Base-by-base conservation (phyloP, 345 rosid species). In the Nasturtium officinale region DNA sequence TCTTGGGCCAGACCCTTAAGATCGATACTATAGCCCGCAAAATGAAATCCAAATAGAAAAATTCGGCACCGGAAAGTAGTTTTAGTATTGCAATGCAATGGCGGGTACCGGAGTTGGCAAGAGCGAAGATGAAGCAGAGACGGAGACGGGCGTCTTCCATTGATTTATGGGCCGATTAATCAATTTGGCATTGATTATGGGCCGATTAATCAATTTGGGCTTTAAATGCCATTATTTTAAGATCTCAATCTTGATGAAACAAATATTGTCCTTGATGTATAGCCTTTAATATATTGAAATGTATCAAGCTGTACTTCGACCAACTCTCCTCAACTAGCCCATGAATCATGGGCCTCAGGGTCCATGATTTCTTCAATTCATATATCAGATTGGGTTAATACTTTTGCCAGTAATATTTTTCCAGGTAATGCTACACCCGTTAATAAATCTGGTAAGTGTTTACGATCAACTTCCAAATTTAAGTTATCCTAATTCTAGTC, bases 131-230 rank as follows among this genome's bases (percentile, higher is more conserved):
- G 35, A 35, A 51, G 23, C n/a, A 9, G 5, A 26, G 25, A 23
- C 25, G 25, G 2, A 23, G 55, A 29, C 53, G 16, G 37, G 17
- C 67, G 54, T 26, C 53, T 17, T 45, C 16, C 16, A 45, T 6
- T 28, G 4, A 3, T n/a, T 13, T 50, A 13, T 65, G 70, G 70
- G 47, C 70, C 47, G 25, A n/a, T n/a, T n/a, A 59, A 35, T 1
- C 0, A 1, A 2, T 20, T 66, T 66, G 60, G 71, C 16, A 45
- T 6, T 28, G 4, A 3, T 13, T 50, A 13, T 65, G 70, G 70
- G 47, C 70, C 47, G 25, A n/a, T n/a, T n/a, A 59, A 35, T 1
- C 0, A 1, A 2, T 20, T 66, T 66, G 60, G 71, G 71, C 71
- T 37, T 50, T 20, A 20, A 48, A 28, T 2, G 23, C 38, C 0